Conservation (phyloP, 2,329 filamentous ascomycete species). For the Piedraia hortae region DNA sequence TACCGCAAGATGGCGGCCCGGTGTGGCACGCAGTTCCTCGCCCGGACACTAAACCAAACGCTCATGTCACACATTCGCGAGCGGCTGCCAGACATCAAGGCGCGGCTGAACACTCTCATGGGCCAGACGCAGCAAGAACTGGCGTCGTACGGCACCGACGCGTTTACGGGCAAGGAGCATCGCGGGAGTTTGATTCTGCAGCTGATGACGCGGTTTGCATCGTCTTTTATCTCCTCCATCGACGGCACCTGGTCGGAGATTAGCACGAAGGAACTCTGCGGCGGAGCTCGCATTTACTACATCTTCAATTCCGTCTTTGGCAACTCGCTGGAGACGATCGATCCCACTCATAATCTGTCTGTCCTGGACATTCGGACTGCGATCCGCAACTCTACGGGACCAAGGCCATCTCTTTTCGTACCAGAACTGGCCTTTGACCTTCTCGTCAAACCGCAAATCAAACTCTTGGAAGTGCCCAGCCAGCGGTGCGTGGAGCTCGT, state of each 20-base stretch:
- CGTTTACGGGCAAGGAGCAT: conserved; percentile 93
- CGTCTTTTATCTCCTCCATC: conserved; percentile 93
- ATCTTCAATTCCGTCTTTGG: conserved; percentile 98
- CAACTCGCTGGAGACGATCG: conserved; percentile 82
- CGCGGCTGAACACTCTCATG: conserved; percentile 90
- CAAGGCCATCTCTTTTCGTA: conserved; percentile 82
- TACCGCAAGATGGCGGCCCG: conserved; percentile 86
- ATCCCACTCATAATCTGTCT: conserved; percentile 84
- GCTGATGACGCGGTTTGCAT: conserved; percentile 93
- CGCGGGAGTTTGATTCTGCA: conserved; percentile 83
- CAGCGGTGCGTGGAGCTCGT: conserved; percentile 94
- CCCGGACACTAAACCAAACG: conserved; percentile 82
- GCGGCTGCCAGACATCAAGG: conserved; percentile 89
- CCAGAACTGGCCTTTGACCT: conserved; percentile 94
- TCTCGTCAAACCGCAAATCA: conserved; percentile 94
- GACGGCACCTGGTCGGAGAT: conserved; percentile 97
- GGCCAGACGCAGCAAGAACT: conserved; percentile 98
- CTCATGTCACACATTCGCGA: conserved; percentile 93
- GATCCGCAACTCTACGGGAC: conserved; percentile 91
- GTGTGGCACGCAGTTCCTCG: conserved; percentile 81
- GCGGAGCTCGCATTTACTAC: conserved; percentile 87
- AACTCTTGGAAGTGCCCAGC: conserved; percentile 77
- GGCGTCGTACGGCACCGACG: conserved; percentile 90
- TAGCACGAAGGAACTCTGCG: conserved; percentile 90
- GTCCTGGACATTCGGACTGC: conserved; percentile 87